Evolutionary conservation across 2,329 filamentous ascomycete species (phyloP).

Genomic region (Neurospora sp.): DNA sequence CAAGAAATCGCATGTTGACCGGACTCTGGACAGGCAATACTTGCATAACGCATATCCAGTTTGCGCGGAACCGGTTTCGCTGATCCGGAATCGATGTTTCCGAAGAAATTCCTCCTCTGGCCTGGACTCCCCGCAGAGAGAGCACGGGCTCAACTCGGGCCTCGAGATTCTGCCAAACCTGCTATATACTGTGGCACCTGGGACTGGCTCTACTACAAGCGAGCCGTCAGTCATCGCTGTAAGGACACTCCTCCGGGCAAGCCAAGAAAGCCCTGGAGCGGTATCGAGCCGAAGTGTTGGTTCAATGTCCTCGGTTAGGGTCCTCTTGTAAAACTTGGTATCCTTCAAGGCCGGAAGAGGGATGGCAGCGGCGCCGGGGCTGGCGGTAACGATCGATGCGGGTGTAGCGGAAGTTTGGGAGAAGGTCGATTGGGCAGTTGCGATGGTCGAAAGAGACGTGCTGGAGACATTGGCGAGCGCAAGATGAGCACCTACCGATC

Average conservation of each 20-base stretch:
- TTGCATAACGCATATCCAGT: conserved; percentile 74
- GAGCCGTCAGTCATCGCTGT: conserved; percentile 75
- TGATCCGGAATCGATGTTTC: conserved; percentile 80
- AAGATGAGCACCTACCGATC: conserved; percentile 15
- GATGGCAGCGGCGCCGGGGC: conserved; percentile 27
- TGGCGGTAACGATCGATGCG: conserved; percentile 39
- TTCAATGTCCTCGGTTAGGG: conserved; percentile 82
- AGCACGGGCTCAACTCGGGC: conserved; percentile 58
- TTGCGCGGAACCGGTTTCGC: conserved; percentile 76
- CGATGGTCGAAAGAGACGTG: conserved; percentile 43
- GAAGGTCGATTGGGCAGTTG: conserved; percentile 36
- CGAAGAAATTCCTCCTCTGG: conserved; percentile 62
- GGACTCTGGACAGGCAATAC: conserved; percentile 74
- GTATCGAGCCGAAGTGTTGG: conserved; percentile 83
- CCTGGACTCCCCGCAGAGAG: conserved; percentile 78
- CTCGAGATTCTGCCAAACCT: conserved; percentile 35
- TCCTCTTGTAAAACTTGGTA: conserved; percentile 87
- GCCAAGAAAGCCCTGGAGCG: conserved; percentile 86
- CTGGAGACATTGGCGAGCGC: conserved; percentile 47
- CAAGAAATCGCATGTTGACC: conserved; percentile 85
- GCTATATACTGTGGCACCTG: conserved; percentile 34
- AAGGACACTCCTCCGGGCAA: conserved; percentile 76
- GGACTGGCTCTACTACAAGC: conserved; percentile 81
- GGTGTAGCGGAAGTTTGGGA: conserved; percentile 50
- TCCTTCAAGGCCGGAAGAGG: conserved; percentile 65